Evolutionary conservation across 73 alveolate genomes (phyloP), one percentile per base, ranked within the genome.

Genomic region (Symbiodinium natans): DNA sequence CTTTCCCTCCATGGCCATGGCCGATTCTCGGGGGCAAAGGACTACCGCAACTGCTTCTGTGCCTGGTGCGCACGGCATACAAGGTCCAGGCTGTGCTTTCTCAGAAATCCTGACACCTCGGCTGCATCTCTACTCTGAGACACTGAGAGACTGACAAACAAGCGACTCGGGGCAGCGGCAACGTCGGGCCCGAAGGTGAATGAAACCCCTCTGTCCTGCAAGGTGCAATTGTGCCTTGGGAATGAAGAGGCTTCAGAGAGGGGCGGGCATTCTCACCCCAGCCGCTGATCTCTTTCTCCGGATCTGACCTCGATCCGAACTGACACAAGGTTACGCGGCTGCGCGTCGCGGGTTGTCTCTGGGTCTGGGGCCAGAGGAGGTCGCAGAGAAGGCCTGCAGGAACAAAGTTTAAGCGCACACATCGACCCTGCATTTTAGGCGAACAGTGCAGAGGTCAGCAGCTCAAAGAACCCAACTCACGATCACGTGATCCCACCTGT

Each of bases 1-100:
- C n/a, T n/a, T n/a, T n/a, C n/a, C n/a, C n/a, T n/a, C n/a, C n/a
- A n/a, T n/a, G n/a, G n/a, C n/a, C n/a, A n/a, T n/a, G n/a, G n/a
- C n/a, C n/a, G n/a, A n/a, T n/a, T n/a, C n/a, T n/a, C n/a, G n/a
- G n/a, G n/a, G n/a, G n/a, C n/a, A n/a, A n/a, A n/a, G n/a, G n/a
- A n/a, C n/a, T n/a, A n/a, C n/a, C n/a, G n/a, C n/a, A n/a, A n/a
- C n/a, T n/a, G n/a, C n/a, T 34, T 29, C 38, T 34, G 48, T 13
- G 99, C 99, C 99, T 99, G 99, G 99, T 99, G 99, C 36, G 99
- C 99, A 88, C 99, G 99, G 93, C 99, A 99, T 68, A 99, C 99
- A 93, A 99, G 99, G 95, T 99, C 99, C 99, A 99, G 96, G 84
- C 99, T 99, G 92, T 99, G 99, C 99, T 99, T 99, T 99, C 99